Evolutionary conservation across 352 stramenopile genomes (phyloP).

Genomic region (Thalassiosira pacifica): DNA sequence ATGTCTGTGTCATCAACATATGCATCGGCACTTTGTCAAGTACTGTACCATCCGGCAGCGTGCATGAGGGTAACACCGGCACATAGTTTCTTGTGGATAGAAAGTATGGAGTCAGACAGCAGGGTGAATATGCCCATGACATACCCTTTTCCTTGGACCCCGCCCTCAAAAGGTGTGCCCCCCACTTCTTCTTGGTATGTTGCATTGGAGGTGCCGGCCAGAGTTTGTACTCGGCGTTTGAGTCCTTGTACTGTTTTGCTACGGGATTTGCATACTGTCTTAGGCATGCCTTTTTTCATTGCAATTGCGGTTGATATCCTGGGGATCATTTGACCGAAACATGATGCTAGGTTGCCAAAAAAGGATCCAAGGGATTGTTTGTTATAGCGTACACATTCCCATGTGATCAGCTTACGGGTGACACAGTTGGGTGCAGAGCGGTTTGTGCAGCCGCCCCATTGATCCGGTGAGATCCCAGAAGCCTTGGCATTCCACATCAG

Average conservation of each 20-base stretch:
- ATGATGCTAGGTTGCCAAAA: not conserved
- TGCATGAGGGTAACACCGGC: not conserved
- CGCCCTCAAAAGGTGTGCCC: not conserved
- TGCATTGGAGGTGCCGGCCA: not conserved
- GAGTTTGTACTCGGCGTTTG: not conserved
- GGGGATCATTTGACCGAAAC: not conserved
- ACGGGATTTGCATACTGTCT: too few relatives aligned
- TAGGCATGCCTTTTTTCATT: slow-evolving; percentile 5
- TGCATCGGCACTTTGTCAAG: not conserved
- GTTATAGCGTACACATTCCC: not conserved
- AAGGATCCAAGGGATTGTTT: not conserved
- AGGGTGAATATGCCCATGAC: not conserved
- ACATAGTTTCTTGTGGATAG: not conserved
- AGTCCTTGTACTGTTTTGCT: not conserved
- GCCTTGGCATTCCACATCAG: not conserved
- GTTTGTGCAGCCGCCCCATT: not conserved
- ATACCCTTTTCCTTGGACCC: slow-evolving; percentile 21
- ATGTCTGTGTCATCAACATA: not conserved
- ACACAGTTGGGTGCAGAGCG: not conserved
- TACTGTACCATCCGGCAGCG: too few relatives aligned
- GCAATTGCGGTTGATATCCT: not conserved
- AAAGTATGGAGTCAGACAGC: not conserved
- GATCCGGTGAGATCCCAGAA: too few relatives aligned
- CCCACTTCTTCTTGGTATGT: not conserved
- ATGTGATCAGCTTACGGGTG: not conserved